These are phyloP conservation scores for Dictyophora rubrovolvata DNA, from an alignment of 768 basidiomycete species.

Conservation along the genomic window DNA sequence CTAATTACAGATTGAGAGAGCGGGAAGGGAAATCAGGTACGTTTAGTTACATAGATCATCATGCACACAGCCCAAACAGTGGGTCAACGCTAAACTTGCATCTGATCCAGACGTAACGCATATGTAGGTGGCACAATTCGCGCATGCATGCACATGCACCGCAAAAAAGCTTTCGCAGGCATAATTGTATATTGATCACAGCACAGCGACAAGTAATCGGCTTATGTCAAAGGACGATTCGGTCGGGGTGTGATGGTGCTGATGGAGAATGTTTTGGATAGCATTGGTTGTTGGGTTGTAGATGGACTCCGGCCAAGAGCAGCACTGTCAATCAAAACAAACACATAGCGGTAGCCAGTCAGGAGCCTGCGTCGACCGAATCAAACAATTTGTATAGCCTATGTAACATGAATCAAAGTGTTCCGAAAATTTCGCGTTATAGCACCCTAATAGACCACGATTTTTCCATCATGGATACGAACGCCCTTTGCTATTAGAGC, in stretches of 20 bases:
- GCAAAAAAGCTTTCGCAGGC: background rate
- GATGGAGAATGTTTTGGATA: background rate
- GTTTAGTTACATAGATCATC: too few relatives aligned
- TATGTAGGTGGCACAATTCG: background rate
- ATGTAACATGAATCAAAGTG: background rate
- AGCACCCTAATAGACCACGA: background rate
- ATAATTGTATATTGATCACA: background rate
- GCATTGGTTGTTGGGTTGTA: background rate
- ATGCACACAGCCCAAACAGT: too few relatives aligned
- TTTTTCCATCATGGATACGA: too few relatives aligned
- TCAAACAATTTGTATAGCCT: too few relatives aligned
- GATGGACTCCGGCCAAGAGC: background rate
- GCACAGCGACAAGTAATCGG: background rate
- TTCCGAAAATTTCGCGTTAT: background rate
- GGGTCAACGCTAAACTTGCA: too few relatives aligned
- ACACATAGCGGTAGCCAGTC: background rate
- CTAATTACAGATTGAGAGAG: background rate
- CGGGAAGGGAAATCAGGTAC: background rate
- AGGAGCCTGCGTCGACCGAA: background rate
- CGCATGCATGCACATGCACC: background rate
- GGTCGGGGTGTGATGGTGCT: background rate
- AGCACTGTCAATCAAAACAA: background rate
- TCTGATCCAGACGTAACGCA: too few relatives aligned
- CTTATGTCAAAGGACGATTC: too few relatives aligned
- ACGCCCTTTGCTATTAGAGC: too few relatives aligned